Percentiles rank a stretch among this genome's conserved stretches.
phyloP scores from a whole-genome alignment of 1,284 basidiomycete genomes.

The Crepidotus sp. region DNA sequence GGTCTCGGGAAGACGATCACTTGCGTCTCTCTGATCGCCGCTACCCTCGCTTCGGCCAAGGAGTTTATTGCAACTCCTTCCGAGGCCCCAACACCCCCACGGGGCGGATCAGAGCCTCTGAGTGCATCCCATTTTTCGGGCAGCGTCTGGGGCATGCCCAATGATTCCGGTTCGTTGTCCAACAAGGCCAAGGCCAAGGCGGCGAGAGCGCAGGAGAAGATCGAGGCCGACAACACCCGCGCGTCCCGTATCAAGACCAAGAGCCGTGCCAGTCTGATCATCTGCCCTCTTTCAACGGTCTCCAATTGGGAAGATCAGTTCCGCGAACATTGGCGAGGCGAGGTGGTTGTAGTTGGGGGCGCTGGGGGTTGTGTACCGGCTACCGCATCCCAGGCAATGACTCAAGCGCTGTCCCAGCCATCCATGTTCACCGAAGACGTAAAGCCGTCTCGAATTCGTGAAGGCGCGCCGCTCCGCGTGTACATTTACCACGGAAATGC shows the following conservation, averaged over 20 bases:
- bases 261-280: conserved; percentile 88
- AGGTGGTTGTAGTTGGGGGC: conserved; percentile 77
- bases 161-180: conserved; percentile 26
- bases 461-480: conserved; percentile 60
- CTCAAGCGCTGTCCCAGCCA: conserved; percentile 20
- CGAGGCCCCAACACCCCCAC: conserved; percentile 33
- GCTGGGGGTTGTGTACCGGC: conserved; percentile 35
- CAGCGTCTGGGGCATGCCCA: conserved; percentile 79
- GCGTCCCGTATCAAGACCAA: conserved; percentile 67
- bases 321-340: conserved; percentile 87
- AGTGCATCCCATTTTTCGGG: conserved; percentile 65
- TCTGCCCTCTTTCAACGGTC: conserved; percentile 95
- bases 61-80: conserved; percentile 58
- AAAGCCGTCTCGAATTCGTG: conserved; percentile 29
- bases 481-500: conserved; percentile 96
- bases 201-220: conserved; percentile 54
- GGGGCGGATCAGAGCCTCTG: conserved; percentile 30
- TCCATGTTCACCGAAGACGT: conserved; percentile 24
- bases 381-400: conserved; percentile 21
- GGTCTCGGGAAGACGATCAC: conserved; percentile 98
- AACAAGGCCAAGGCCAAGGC: conserved; percentile 57
- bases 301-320: conserved; percentile 99
- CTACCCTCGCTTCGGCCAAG: conserved; percentile 67
- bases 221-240: conserved; percentile 60
- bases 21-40: conserved; percentile 84